Evolutionary conservation across 306 rosid genomes (phyloP).

Genomic region (Lupinus albus): DNA sequence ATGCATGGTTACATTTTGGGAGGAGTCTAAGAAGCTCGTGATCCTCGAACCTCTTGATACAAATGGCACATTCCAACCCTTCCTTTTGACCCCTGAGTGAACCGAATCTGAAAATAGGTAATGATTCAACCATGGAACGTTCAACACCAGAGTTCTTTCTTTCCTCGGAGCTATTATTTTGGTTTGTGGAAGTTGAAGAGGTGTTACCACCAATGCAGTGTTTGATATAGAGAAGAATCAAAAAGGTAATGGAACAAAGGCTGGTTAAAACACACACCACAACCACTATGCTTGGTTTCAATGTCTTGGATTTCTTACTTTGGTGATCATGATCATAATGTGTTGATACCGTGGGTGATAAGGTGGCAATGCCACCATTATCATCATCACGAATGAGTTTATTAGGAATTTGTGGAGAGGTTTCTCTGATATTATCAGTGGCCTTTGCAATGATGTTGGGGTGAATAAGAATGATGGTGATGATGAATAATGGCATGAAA

Average conservation of each 20-base stretch:
- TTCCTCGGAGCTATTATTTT: not conserved
- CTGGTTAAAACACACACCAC: slow-evolving; percentile 52
- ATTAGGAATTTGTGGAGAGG: not conserved
- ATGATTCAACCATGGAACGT: slow-evolving; percentile 53
- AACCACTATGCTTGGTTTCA: slow-evolving; percentile 48
- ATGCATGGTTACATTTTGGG: slow-evolving; percentile 64
- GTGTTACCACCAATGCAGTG: slow-evolving; percentile 45
- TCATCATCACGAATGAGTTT: not conserved
- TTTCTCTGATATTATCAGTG: not conserved
- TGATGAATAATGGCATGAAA: not conserved
- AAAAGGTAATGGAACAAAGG: slow-evolving; percentile 54
- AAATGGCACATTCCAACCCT: slow-evolving; percentile 74
- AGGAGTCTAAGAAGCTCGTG: slow-evolving; percentile 60
- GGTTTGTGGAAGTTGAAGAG: not conserved
- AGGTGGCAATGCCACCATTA: not conserved
- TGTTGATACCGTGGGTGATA: not conserved
- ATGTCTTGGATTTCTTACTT: not conserved
- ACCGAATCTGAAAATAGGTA: slow-evolving; percentile 64
- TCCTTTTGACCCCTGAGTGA: slow-evolving; percentile 59
- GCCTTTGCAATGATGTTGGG: not conserved
- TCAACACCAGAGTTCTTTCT: slow-evolving; percentile 72
- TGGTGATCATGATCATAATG: too few species aligned
- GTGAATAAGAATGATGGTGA: not conserved
- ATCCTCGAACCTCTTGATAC: slow-evolving; percentile 62
- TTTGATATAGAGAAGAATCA: slow-evolving; percentile 68